Evolutionary conservation across 2,329 filamentous ascomycete species (phyloP).

Genomic region (Pseudogymnoascus sp.): DNA sequence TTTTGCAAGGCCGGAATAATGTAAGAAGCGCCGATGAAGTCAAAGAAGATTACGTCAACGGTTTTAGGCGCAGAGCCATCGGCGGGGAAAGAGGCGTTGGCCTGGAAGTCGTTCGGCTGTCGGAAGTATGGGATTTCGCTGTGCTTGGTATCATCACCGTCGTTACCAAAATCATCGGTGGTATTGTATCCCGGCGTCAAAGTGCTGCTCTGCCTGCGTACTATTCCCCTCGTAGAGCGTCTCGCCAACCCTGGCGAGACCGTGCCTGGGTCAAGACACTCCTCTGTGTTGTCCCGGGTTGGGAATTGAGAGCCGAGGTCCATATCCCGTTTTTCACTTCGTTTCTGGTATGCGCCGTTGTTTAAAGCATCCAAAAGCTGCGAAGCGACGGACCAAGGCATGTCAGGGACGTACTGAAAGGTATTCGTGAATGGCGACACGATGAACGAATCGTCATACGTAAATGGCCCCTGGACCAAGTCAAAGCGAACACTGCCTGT

Average conservation of each 20-base stretch:
- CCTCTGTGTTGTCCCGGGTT: background rate
- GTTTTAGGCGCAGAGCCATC: constrained; percentile 39
- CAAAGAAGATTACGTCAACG: constrained; percentile 84
- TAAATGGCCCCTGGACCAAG: constrained; percentile 87
- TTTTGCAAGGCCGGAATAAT: constrained; percentile 62
- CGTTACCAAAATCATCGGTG: constrained; percentile 68
- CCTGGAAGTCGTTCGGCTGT: constrained; percentile 78
- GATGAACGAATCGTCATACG: constrained; percentile 76
- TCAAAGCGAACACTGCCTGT: constrained; percentile 92
- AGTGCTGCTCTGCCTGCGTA: constrained; percentile 21
- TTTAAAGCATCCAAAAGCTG: constrained; percentile 56
- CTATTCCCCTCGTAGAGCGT: constrained; percentile 21
- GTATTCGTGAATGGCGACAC: constrained; percentile 81
- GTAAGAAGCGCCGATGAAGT: constrained; percentile 62
- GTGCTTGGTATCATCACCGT: constrained; percentile 89
- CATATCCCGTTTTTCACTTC: background rate
- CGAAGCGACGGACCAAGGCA: constrained; percentile 67
- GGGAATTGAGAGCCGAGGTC: background rate
- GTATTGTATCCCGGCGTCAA: constrained; percentile 76
- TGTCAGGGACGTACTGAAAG: constrained; percentile 68
- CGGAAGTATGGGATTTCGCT: constrained; percentile 63
- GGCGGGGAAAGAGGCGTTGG: constrained; percentile 49
- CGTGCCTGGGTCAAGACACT: constrained; percentile 8
- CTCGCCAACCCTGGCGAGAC: constrained; percentile 13
- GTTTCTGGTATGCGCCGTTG: constrained; percentile 31